phyloP scores from a whole-genome alignment of 257 asterid genomes.

The Petrea volubilis region DNA sequence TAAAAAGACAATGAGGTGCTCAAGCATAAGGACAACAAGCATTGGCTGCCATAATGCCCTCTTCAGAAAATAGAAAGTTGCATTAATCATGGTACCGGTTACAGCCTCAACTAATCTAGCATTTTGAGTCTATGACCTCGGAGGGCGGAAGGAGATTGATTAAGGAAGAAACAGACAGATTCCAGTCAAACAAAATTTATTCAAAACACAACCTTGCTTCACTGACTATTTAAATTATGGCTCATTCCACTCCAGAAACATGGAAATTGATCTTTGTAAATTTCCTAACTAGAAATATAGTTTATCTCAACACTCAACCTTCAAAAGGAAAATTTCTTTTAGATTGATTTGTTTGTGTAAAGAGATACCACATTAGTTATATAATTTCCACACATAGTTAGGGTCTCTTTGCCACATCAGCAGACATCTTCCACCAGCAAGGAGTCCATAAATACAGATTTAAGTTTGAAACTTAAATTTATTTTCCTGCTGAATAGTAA shows the following conservation, averaged over 20 bases:
- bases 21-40: background rate
- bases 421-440: background rate
- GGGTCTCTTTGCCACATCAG: background rate
- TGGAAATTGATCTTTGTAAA: too few relatives aligned
- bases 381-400: background rate
- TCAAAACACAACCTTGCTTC: too few relatives aligned
- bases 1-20: background rate
- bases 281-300: background rate
- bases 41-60: background rate
- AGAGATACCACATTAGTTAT: background rate
- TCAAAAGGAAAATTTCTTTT: background rate
- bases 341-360: background rate
- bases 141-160: too few relatives aligned
- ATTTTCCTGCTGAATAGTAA: background rate
- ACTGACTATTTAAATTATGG: too few relatives aligned
- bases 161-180: too few relatives aligned
- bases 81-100: too few relatives aligned
- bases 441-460: background rate
- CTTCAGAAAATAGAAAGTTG: background rate
- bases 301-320: background rate
- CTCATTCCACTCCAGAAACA: too few relatives aligned
- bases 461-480: background rate
- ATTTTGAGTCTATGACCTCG: background rate
- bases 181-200: too few relatives aligned
- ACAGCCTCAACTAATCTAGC: too few relatives aligned